phyloP scores from a whole-genome alignment of 148 eudicot genomes.

The Bassia scoparia region DNA sequence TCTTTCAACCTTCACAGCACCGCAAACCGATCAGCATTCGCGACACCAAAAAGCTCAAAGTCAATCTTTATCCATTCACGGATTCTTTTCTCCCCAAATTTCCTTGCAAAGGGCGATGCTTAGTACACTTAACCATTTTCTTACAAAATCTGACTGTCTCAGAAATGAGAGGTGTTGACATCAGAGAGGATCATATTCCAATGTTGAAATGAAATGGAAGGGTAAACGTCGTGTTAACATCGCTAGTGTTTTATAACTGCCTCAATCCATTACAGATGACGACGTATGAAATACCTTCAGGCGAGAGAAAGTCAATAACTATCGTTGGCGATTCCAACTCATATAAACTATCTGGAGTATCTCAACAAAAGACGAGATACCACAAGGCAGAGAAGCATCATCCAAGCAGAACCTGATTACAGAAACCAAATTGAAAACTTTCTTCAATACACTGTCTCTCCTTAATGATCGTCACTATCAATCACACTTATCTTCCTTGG shows the following conservation, averaged over 20 bases:
- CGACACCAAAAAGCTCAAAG: slow-evolving; percentile 46
- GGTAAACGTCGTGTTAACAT: slow-evolving; percentile 77
- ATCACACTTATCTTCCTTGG: too few species aligned
- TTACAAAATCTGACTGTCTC: slow-evolving; percentile 45
- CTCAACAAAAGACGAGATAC: too few species aligned
- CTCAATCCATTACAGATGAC: too few species aligned
- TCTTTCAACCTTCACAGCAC: slow-evolving; percentile 51
- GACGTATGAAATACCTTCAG: slow-evolving; percentile 80
- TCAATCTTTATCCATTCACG: slow-evolving; percentile 56
- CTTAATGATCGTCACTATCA: too few species aligned
- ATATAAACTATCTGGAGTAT: slow-evolving; percentile 51
- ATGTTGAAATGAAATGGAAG: slow-evolving; percentile 68
- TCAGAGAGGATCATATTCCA: slow-evolving; percentile 80
- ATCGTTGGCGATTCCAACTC: slow-evolving; percentile 76
- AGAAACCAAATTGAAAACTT: neutral
- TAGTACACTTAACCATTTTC: slow-evolving; percentile 49
- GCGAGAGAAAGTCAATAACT: slow-evolving; percentile 61
- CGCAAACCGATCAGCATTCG: slow-evolving; percentile 42
- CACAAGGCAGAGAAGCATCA: slow-evolving; percentile 80
- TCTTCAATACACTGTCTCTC: neutral
- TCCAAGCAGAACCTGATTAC: slow-evolving; percentile 74
- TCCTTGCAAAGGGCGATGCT: slow-evolving; percentile 69
- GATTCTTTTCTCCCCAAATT: slow-evolving; percentile 50
- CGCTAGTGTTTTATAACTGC: too few species aligned
- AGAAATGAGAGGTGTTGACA: slow-evolving; percentile 75